Evolutionary conservation across 2,329 filamentous ascomycete genomes (phyloP).

Genomic region (Herpomyces periplanetae): DNA sequence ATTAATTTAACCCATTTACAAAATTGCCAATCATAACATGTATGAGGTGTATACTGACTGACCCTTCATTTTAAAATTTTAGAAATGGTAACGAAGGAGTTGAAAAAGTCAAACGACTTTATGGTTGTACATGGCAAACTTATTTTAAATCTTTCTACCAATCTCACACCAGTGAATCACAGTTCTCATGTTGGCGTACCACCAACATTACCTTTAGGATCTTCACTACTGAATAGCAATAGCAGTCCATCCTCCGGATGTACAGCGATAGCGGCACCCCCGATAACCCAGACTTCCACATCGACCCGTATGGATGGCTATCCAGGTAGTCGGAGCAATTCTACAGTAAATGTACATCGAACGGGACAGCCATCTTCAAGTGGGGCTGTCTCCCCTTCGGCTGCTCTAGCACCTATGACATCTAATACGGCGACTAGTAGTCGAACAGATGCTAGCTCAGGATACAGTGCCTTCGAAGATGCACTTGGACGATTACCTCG

Average conservation of each 20-base stretch:
- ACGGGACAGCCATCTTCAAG: slow-evolving; percentile 8
- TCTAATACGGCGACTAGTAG: slow-evolving; percentile 7
- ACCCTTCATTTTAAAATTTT: slow-evolving; percentile 5
- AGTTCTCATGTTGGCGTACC: slow-evolving; percentile 9
- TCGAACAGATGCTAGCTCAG: too few relatives aligned
- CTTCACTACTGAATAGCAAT: slow-evolving; percentile 5
- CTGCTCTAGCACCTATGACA: slow-evolving; percentile 8
- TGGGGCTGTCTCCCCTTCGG: slow-evolving; percentile 8
- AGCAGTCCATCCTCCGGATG: slow-evolving; percentile 6
- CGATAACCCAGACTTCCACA: slow-evolving; percentile 6
- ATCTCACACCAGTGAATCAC: slow-evolving; percentile 29
- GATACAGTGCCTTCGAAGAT: slow-evolving; percentile 73
- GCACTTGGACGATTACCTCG: slow-evolving; percentile 63
- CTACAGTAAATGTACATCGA: too few relatives aligned
- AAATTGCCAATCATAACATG: slow-evolving; percentile 4
- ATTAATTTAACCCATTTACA: slow-evolving; percentile 1
- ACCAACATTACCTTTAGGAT: too few relatives aligned
- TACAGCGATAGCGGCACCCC: slow-evolving; percentile 5
- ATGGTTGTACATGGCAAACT: slow-evolving; percentile 89
- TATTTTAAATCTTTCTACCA: slow-evolving; percentile 80
- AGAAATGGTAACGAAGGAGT: slow-evolving; percentile 88
- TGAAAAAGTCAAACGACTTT: slow-evolving; percentile 94
- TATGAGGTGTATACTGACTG: slow-evolving; percentile 5
- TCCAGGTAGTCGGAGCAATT: too few relatives aligned
- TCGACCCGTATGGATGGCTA: slow-evolving; percentile 7